These are phyloP conservation scores for Fraxinus quadrangulata DNA, from an alignment of 257 asterid genomes.

Conservation along the genomic window DNA sequence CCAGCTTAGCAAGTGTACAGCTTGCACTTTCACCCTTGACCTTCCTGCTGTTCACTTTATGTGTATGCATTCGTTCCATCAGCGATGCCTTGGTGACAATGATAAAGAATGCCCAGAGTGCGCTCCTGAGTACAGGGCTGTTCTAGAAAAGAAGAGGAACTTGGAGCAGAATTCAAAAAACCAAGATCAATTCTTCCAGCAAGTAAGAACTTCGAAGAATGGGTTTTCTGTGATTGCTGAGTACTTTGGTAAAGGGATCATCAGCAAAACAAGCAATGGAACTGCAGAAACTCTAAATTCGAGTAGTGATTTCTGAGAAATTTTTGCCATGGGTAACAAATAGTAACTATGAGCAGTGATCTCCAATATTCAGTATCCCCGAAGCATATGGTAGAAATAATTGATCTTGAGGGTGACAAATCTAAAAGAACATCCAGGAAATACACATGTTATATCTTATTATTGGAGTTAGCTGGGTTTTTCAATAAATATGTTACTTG, in stretches of 20 bases:
- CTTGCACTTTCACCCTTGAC: slow-evolving; percentile 94
- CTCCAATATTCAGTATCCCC: slow-evolving; percentile 6
- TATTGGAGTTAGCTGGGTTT: slow-evolving; percentile 5
- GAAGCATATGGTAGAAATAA: background rate
- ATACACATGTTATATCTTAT: background rate
- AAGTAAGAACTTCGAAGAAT: slow-evolving; percentile 72
- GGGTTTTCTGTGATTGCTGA: slow-evolving; percentile 95
- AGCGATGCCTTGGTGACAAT: slow-evolving; percentile 92
- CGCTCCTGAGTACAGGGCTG: slow-evolving; percentile 82
- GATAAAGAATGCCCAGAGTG: slow-evolving; percentile 97
- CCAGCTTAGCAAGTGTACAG: slow-evolving; percentile 96
- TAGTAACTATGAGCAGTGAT: background rate
- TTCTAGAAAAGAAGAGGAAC: slow-evolving; percentile 75
- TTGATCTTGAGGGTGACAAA: background rate
- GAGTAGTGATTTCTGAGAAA: slow-evolving; percentile 38
- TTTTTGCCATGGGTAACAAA: background rate
- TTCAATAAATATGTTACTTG: slow-evolving; percentile 2
- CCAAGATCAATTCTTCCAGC: slow-evolving; percentile 86
- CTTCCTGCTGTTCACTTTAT: slow-evolving; percentile 98
- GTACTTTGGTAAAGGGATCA: slow-evolving; percentile 93
- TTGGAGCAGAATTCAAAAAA: slow-evolving; percentile 82
- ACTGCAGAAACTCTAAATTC: slow-evolving; percentile 49
- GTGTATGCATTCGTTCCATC: slow-evolving; percentile 99
- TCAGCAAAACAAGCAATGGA: slow-evolving; percentile 76
- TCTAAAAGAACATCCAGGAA: background rate